Percentiles rank a stretch among this genome's conserved stretches.
Conservation (phyloP, 2,329 filamentous ascomycete species). For the Penicillium capsulatum region DNA sequence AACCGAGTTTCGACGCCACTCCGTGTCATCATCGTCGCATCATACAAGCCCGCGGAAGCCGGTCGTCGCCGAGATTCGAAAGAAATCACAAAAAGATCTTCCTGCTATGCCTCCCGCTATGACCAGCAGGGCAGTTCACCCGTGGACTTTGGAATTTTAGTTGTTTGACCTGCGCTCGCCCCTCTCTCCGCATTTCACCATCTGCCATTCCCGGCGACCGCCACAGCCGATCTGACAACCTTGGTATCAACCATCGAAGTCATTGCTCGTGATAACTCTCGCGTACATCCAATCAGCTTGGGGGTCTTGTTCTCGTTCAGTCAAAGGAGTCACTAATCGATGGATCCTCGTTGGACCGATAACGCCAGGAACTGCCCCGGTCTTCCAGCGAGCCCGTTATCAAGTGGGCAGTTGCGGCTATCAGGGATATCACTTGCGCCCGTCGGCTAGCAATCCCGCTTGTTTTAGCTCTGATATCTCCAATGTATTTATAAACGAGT, state of each 20-base stretch:
- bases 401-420: background rate
- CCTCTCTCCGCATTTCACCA: background rate
- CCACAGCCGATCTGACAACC: background rate
- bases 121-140: background rate
- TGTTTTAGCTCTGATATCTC: no score
- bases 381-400: background rate
- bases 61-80: slow-evolving; percentile 17
- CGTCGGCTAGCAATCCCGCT: no score
- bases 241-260: background rate
- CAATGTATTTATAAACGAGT: no score
- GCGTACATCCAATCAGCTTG: slow-evolving; percentile 12
- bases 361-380: slow-evolving; percentile 10
- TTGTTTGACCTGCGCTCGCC: background rate
- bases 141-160: background rate
- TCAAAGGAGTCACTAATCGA: slow-evolving; percentile 15
- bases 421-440: background rate
- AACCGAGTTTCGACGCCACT: background rate
- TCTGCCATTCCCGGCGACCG: background rate
- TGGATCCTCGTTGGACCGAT: slow-evolving; percentile 28
- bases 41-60: slow-evolving; percentile 15
- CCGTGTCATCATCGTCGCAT: slow-evolving; percentile 26
- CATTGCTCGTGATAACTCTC: slow-evolving; percentile 3
- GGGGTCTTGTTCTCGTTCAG: slow-evolving; percentile 12
- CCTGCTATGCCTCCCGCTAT: slow-evolving; percentile 2
- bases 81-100: slow-evolving; percentile 8